A percentile compares a stretch with the other conserved stretches of the same genome.
Evolutionary conservation across 2,329 filamentous ascomycete species (phyloP).

Genomic region (Pseudogymnoascus sp.): DNA sequence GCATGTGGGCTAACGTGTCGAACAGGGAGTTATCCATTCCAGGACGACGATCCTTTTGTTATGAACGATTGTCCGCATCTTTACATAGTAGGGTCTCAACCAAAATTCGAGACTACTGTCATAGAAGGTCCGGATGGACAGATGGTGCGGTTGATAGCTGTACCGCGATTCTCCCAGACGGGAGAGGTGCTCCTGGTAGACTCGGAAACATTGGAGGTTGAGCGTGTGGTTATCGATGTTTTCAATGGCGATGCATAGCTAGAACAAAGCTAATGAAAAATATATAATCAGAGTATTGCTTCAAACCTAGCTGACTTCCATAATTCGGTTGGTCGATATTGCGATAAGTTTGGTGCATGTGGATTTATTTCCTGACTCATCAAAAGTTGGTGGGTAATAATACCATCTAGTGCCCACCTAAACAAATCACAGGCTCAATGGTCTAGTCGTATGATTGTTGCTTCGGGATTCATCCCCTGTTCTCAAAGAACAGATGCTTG

Average conservation of each 20-base stretch:
- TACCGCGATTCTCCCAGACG: slow-evolving; percentile 74
- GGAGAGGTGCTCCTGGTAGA: slow-evolving; percentile 79
- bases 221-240: slow-evolving; percentile 53
- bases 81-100: slow-evolving; percentile 83
- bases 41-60: slow-evolving; percentile 86
- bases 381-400: not conserved
- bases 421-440: slow-evolving; percentile 24
- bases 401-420: not conserved
- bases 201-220: slow-evolving; percentile 72
- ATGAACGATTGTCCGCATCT: slow-evolving; percentile 79
- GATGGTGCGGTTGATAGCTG: slow-evolving; percentile 66
- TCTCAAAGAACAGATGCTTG: slow-evolving; percentile 19
- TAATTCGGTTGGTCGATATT: not conserved
- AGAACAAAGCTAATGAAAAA: slow-evolving; percentile 2
- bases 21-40: slow-evolving; percentile 88
- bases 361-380: not conserved
- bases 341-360: not conserved
- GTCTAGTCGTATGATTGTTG: slow-evolving; percentile 35
- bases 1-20: not conserved
- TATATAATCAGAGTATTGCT: not conserved
- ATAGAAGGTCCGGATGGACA: slow-evolving; percentile 63
- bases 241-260: slow-evolving; percentile 9
- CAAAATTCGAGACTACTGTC: slow-evolving; percentile 63
- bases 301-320: not conserved
- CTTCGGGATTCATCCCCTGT: slow-evolving; percentile 29